phyloP scores from a whole-genome alignment of 352 stramenopile species.

The Pythium myriotylum region DNA sequence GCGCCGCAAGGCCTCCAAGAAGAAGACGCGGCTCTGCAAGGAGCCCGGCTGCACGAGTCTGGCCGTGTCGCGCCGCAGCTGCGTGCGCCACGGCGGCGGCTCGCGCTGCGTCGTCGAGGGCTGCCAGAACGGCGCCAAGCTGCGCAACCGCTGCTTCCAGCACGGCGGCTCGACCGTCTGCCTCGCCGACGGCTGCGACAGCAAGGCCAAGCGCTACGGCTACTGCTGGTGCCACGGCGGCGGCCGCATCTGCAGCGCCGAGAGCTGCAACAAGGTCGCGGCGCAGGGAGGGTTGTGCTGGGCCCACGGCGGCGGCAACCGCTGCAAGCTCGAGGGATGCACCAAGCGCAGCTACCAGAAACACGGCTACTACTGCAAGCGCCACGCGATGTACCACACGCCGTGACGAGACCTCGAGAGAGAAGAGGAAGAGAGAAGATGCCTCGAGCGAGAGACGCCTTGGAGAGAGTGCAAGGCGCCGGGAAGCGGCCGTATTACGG shows the following conservation, averaged over 20 bases:
- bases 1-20: constrained; percentile 31
- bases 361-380: constrained; percentile 52
- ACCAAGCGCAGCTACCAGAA: constrained; percentile 53
- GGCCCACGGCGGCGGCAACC: constrained; percentile 48
- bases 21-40: constrained; percentile 46
- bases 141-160: constrained; percentile 48
- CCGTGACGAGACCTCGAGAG: too few species aligned
- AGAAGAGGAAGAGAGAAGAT: too few species aligned
- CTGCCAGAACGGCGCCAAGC: constrained; percentile 44
- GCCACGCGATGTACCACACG: constrained; percentile 34
- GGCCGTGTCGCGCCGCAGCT: constrained; percentile 40
- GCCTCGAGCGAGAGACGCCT: too few species aligned
- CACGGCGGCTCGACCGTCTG: constrained; percentile 44
- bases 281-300: constrained; percentile 40
- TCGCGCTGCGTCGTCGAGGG: constrained; percentile 39
- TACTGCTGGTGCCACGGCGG: constrained; percentile 48
- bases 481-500: too few species aligned
- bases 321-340: constrained; percentile 48
- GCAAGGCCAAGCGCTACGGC: constrained; percentile 45
- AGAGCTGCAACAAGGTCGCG: constrained; percentile 45
- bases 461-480: too few species aligned
- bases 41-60: constrained; percentile 38
- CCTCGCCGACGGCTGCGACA: constrained; percentile 33
- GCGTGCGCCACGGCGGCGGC: constrained; percentile 42
- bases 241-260: constrained; percentile 40